These are phyloP conservation scores for Evansstolkia leycettana DNA, from an alignment of 495 filamentous ascomycete species.

Conservation along the genomic window DNA sequence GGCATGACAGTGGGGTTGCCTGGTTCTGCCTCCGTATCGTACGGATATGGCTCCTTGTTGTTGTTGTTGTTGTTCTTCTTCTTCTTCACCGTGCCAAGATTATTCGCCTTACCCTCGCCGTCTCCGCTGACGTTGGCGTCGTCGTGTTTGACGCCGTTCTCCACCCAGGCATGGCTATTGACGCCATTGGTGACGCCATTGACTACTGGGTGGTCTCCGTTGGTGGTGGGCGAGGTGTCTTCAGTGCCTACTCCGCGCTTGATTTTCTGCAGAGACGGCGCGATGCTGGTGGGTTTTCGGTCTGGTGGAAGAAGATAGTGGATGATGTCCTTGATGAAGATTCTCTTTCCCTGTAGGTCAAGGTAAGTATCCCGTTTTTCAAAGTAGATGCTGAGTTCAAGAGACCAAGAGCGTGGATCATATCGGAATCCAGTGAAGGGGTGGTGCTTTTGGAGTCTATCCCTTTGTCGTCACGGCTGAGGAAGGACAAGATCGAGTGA, in stretches of 20 bases:
- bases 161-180: not conserved
- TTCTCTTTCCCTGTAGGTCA: slow-evolving; percentile 48
- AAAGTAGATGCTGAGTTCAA: too few relatives aligned
- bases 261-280: slow-evolving; percentile 55
- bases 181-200: slow-evolving; percentile 16
- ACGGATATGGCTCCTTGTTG: slow-evolving; percentile 37
- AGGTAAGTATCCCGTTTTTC: too few relatives aligned
- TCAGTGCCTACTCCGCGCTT: slow-evolving; percentile 53
- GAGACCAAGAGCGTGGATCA: too few relatives aligned
- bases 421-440: too few relatives aligned
- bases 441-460: too few relatives aligned
- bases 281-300: slow-evolving; percentile 51
- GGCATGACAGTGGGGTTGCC: slow-evolving; percentile 82
- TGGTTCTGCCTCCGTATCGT: slow-evolving; percentile 40
- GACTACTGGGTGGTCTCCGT: slow-evolving; percentile 8
- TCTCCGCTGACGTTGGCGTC: not conserved
- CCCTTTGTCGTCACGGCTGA: too few relatives aligned
- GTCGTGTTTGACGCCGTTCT: slow-evolving; percentile 10
- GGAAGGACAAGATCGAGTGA: too few relatives aligned
- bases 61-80: slow-evolving; percentile 8
- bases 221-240: slow-evolving; percentile 6
- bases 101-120: not conserved
- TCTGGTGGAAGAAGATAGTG: slow-evolving; percentile 77
- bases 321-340: slow-evolving; percentile 97
- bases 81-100: slow-evolving; percentile 6